A percentile compares a stretch with the other conserved stretches of the same genome.
Conservation (phyloP, 176 grass and related monocot species). For the Thinopyrum elongatum region DNA sequence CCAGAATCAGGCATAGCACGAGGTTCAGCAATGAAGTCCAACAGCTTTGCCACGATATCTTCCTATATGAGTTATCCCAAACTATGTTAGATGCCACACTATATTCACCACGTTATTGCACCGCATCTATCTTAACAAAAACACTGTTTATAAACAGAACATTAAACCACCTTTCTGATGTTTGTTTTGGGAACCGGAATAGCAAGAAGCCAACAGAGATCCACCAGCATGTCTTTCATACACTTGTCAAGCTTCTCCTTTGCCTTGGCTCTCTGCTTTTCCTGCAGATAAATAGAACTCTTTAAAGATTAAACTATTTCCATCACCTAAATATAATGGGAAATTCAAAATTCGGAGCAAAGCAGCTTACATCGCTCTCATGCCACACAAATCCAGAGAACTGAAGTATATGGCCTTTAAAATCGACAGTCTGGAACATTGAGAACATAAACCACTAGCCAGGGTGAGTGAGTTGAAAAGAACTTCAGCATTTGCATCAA, state of each 20-base stretch:
- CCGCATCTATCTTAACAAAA: not conserved
- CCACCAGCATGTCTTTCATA: constrained; percentile 70
- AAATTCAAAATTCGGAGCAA: constrained; percentile 8
- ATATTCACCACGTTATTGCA: not conserved
- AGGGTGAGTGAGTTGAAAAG: not conserved
- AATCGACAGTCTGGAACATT: constrained; percentile 55
- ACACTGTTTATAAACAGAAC: constrained; percentile 22
- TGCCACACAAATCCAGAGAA: constrained; percentile 83
- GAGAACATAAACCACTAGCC: constrained; percentile 7
- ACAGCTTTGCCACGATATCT: constrained; percentile 76
- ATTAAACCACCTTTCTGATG: constrained; percentile 66
- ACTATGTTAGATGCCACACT: constrained; percentile 27
- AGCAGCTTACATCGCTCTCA: constrained; percentile 63
- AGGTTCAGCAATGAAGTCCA: constrained; percentile 96
- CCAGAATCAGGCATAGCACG: constrained; percentile 47
- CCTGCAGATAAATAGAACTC: constrained; percentile 53
- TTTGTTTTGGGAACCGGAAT: constrained; percentile 77
- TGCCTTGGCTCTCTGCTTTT: constrained; percentile 92
- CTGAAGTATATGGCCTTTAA: constrained; percentile 70
- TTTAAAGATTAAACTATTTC: constrained; percentile 23
- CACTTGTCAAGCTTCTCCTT: constrained; percentile 99
- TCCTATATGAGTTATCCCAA: constrained; percentile 61
- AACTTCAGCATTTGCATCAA: constrained; percentile 14
- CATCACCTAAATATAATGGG: constrained; percentile 3
- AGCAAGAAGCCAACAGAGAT: constrained; percentile 83